phyloP scores from a whole-genome alignment of 495 filamentous ascomycete species.

The Pyrenopolyporus hunteri region DNA sequence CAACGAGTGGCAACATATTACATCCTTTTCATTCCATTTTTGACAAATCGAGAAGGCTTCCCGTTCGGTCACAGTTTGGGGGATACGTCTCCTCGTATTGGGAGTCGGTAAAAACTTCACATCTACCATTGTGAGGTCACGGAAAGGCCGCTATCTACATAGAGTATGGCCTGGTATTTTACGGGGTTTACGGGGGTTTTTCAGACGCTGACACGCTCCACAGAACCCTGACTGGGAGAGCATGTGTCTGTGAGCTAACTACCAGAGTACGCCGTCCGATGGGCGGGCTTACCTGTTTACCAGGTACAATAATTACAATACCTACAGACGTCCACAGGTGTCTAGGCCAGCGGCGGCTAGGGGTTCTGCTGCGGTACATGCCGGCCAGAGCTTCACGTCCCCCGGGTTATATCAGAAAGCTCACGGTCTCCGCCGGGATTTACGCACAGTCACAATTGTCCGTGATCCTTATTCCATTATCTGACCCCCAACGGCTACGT shows the following conservation, averaged over 20 bases:
- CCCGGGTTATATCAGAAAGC: slow-evolving; percentile 21
- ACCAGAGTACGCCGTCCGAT: too few species aligned
- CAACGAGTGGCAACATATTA: slow-evolving; percentile 22
- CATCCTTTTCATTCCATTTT: slow-evolving; percentile 12
- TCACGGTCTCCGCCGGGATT: slow-evolving; percentile 28
- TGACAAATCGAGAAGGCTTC: slow-evolving; percentile 14
- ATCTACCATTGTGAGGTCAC: slow-evolving; percentile 19
- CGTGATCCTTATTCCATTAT: slow-evolving; percentile 17
- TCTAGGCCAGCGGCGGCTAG: slow-evolving; percentile 8
- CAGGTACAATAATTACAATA: too few species aligned
- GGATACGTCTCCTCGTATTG: slow-evolving; percentile 42
- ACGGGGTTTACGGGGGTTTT: slow-evolving; percentile 21
- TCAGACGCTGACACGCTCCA: slow-evolving; percentile 27
- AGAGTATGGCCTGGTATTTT: slow-evolving; percentile 19
- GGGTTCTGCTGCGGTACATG: not conserved
- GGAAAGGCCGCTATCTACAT: slow-evolving; percentile 19
- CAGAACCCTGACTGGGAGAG: not conserved
- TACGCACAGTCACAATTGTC: slow-evolving; percentile 38
- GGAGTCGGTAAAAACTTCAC: slow-evolving; percentile 21
- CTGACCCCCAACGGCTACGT: not conserved
- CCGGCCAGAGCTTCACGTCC: slow-evolving; percentile 30
- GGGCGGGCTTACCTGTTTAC: not conserved
- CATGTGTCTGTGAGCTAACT: slow-evolving; percentile 4
- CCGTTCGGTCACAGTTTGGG: slow-evolving; percentile 23
- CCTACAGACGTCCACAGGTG: too few species aligned